Base-by-base conservation (phyloP, 345 rosid species). In the Boechera stricta region DNA sequence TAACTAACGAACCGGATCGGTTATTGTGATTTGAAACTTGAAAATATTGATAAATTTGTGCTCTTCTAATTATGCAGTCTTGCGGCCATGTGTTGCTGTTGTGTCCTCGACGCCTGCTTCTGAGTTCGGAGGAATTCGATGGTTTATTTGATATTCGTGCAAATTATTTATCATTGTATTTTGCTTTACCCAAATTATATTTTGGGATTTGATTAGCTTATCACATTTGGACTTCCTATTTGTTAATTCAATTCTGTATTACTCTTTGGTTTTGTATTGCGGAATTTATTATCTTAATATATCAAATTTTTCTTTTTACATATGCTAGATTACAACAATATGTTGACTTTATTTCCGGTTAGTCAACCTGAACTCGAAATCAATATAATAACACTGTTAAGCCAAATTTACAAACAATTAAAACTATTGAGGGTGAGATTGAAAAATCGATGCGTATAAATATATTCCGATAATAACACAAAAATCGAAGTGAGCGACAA, bases 51-150 rank as follows among this genome's bases (percentile, higher is more conserved):
- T 42, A 13, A 7, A 10, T 54, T 45, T 69, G 62, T 59, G 51
- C 18, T 31, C 21, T 41, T 36, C 35, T 12, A 44, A 0, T 12
- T 12, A 53, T 65, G 81, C 72, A 77, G 81, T 67, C 48, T 67
- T 33, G 81, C 81, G 32, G 81, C 81, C 11, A 31, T 77, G 77
- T 77, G 81, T 77, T 77, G 81, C 62, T 77, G 81, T 65, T 77
- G 81, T 7, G 77, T 71, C 16, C 77, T 71, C 52, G 81, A 77
- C 47, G 72, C 72, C 2, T 77, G 81, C 69, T 72, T 78, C 77
- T 78, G 81, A 78, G 59, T 45, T 77, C 0, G 26, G 76, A 70
- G 60, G 36, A 64, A 5, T 11, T 3, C 38, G 7, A 16, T 42
- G 16, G 32, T 69, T 76, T 69, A 42, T 32, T 56, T 66, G 36